Conservation (phyloP, 139 green algal species). For the Gonium pectorale region DNA sequence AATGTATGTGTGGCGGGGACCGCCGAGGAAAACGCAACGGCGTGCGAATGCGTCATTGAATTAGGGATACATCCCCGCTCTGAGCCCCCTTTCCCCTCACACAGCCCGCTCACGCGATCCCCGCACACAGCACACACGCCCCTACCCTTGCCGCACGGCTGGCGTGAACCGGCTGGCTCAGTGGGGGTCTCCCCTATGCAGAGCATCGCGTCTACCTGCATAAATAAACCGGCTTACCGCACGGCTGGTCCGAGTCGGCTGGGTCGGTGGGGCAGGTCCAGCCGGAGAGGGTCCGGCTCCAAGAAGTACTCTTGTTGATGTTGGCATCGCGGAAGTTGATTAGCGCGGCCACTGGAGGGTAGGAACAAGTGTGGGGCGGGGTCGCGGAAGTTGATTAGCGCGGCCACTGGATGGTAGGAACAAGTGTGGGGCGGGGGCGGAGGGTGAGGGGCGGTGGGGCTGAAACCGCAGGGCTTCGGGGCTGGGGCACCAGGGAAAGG, state of each 20-base stretch:
- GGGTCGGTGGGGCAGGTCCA: conserved; percentile 62
- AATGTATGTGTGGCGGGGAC: no score
- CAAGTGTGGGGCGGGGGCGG: neutral
- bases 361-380: neutral
- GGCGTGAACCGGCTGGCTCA: no score
- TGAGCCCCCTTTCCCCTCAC: no score
- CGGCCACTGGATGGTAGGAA: neutral
- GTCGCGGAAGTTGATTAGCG: conserved; percentile 29
- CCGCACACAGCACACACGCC: no score
- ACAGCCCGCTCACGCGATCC: no score
- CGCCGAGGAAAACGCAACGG: no score
- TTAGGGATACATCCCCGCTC: no score
- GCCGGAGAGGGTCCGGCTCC: conserved; percentile 14
- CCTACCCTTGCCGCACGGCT: no score
- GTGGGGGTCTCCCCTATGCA: neutral
- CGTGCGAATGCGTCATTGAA: no score
- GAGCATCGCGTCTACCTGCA: neutral
- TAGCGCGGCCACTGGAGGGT: conserved; percentile 25
- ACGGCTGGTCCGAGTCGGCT: conserved; percentile 32
- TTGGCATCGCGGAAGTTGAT: conserved; percentile 18
- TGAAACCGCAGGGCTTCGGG: no score
- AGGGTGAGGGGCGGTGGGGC: no score
- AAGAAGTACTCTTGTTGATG: conserved; percentile 19
- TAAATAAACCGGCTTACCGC: neutral
- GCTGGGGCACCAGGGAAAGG: no score